Base-by-base conservation (phyloP, 768 basidiomycete species). In the Hypholoma fasciculare region DNA sequence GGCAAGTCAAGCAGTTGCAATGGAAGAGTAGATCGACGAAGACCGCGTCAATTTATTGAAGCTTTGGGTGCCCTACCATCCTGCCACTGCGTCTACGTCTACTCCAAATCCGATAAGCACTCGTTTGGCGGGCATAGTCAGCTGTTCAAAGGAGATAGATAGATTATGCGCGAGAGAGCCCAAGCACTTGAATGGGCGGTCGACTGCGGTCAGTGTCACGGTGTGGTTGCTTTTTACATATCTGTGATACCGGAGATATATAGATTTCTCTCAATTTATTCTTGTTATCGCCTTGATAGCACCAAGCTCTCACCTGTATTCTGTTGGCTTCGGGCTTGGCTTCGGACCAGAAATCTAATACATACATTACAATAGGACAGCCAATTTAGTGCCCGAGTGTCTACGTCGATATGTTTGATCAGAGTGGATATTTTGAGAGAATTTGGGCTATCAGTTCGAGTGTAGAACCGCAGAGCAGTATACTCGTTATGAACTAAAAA, bases 51-150 rank as follows among this genome's bases (percentile, higher is more conserved):
- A 34, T 7, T 30, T 6, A 34, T 34, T 34, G 30, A 34, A 6
- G 23, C 30, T 34, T 7, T 3, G 2, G 6, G 6, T 34, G 30
- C 2, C 65, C 49, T 67, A 83, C 88, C 89, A 91, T 63, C 89
- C 89, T 16, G 88, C 82, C 3, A 90, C 89, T 2, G 88, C 88
- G 56, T 92, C 89, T 2, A 91, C 87, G 59, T 92, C 88, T 8
- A 89, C 85, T 23, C 87, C 88, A 67, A 87, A 85, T 14, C 83
- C 77, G 36, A 86, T 74, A 16, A 87, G 75, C 19, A 84, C 78
- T 54, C 74, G 71, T 63, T 78, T 84, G 48, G 83, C 77, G 50
- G 80, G 75, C 85, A 86, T 86, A 23, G 40, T 38, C 3, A 50
- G 14, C 23, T 9, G 20, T 23, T 17, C 20, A n/a, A 34, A 34